Conservation (phyloP, 495 filamentous ascomycete genomes). For the Podospora anserina region DNA sequence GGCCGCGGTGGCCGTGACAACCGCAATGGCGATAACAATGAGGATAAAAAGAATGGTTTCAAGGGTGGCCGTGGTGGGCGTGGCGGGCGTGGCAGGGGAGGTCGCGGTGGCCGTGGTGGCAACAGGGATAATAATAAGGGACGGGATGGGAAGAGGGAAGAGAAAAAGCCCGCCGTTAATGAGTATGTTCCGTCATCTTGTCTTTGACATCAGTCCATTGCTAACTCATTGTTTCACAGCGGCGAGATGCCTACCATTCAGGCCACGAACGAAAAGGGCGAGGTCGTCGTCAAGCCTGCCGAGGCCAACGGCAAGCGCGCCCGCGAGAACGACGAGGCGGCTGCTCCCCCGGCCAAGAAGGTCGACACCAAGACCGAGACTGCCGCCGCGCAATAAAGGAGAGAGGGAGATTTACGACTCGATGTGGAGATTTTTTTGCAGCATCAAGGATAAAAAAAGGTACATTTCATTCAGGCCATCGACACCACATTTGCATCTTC, state of each 20-base stretch:
- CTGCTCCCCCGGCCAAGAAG: conserved; percentile 47
- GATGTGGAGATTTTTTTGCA: background rate
- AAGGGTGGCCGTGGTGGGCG: conserved; percentile 40
- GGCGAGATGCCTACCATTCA: conserved; percentile 26
- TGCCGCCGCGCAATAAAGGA: conserved; percentile 16
- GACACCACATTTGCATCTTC: background rate
- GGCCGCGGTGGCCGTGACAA: conserved; percentile 41
- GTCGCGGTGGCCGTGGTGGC: conserved; percentile 40
- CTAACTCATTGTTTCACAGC: conserved; percentile 29
- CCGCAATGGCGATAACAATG: conserved; percentile 57
- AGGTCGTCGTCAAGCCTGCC: conserved; percentile 34
- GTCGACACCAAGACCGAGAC: conserved; percentile 44
- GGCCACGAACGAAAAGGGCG: conserved; percentile 30
- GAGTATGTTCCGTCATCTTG: conserved; percentile 22
- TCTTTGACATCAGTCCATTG: background rate
- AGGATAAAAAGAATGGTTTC: conserved; percentile 62
- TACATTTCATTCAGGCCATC: background rate
- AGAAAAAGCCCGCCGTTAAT: conserved; percentile 20
- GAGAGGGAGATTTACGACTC: background rate
- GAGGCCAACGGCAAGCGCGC: conserved; percentile 41
- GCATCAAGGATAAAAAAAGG: background rate
- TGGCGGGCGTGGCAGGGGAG: conserved; percentile 38
- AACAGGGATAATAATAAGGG: conserved; percentile 32
- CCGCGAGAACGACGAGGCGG: conserved; percentile 40
- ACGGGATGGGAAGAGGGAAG: conserved; percentile 29